Evolutionary conservation across 495 filamentous ascomycete genomes (phyloP).

Genomic region (Cryomyces minteri): DNA sequence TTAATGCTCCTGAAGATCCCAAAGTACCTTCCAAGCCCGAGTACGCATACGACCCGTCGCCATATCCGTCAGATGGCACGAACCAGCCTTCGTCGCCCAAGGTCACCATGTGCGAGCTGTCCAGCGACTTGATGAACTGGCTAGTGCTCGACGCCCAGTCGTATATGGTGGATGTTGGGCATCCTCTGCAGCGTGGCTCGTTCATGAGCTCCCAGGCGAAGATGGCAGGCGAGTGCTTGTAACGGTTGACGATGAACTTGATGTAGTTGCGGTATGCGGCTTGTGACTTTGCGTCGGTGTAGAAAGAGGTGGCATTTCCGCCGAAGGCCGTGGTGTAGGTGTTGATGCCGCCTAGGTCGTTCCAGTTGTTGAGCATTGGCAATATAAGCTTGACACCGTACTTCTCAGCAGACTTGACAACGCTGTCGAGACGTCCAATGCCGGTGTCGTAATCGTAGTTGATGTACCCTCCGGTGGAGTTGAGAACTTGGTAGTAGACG

Average conservation of each 20-base stretch:
- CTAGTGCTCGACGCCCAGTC: conserved; percentile 41
- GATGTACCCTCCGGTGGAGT: conserved; percentile 16
- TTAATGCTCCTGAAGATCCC: too few relatives aligned
- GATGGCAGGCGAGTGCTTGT: conserved; percentile 34
- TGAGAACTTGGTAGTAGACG: conserved; percentile 21
- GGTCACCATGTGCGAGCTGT: conserved; percentile 47
- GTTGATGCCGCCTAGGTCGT: conserved; percentile 8
- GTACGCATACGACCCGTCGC: conserved; percentile 4
- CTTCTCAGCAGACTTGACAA: conserved; percentile 3
- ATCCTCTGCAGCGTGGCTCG: conserved; percentile 49
- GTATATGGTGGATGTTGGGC: conserved; percentile 31
- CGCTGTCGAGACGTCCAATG: conserved; percentile 7
- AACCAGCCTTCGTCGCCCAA: conserved; percentile 35
- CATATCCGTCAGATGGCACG: background rate
- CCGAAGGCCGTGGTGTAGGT: conserved; percentile 3
- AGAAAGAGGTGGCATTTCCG: conserved; percentile 13
- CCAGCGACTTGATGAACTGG: conserved; percentile 44
- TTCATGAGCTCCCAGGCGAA: conserved; percentile 60
- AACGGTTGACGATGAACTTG: conserved; percentile 39
- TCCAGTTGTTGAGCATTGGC: conserved; percentile 10
- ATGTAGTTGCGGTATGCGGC: conserved; percentile 44
- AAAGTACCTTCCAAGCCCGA: background rate
- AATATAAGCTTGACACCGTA: conserved; percentile 3
- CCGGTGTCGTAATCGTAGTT: conserved; percentile 8
- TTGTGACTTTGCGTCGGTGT: conserved; percentile 35